These are phyloP conservation scores for Xylaria sp. DNA, from an alignment of 2,329 filamentous ascomycete genomes.

Conservation along the genomic window DNA sequence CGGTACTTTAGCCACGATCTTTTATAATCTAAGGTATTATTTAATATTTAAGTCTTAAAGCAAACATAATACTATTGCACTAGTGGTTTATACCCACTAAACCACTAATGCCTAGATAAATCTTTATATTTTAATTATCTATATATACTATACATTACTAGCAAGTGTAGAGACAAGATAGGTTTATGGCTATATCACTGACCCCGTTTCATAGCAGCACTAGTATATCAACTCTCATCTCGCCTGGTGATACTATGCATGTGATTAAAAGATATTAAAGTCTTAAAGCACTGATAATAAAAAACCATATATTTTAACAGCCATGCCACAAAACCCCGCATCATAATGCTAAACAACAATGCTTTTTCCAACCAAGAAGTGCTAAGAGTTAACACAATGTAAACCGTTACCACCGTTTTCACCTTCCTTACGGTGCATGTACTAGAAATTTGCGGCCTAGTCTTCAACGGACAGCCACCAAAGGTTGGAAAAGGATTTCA, in stretches of 20 bases:
- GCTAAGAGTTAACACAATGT: conserved; percentile 10
- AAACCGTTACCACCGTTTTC: background rate
- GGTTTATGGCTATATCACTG: conserved; percentile 13
- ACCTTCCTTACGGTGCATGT: conserved; percentile 9
- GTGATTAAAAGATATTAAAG: background rate
- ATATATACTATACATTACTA: conserved; percentile 13
- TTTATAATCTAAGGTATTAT: conserved; percentile 15
- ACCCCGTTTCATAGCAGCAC: background rate
- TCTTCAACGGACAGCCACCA: background rate
- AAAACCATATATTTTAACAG: conserved; percentile 19
- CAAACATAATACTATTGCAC: conserved; percentile 17
- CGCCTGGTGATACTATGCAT: conserved; percentile 3
- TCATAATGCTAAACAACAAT: conserved; percentile 25
- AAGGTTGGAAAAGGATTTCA: conserved; percentile 15
- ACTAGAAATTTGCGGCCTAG: conserved; percentile 9
- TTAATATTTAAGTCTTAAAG: conserved; percentile 4
- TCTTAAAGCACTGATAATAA: background rate
- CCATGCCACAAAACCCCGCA: conserved; percentile 3
- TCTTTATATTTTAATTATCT: no score
- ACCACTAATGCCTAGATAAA: conserved; percentile 56
- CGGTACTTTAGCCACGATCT: conserved; percentile 20
- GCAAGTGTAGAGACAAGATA: conserved; percentile 10
- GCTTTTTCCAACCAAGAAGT: conserved; percentile 29
- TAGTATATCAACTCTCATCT: background rate
- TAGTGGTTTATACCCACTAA: conserved; percentile 63